Percentiles rank a stretch among this genome's conserved stretches.
Evolutionary conservation across 2,329 filamentous ascomycete species (phyloP).

Genomic region (Camillea tinctor): DNA sequence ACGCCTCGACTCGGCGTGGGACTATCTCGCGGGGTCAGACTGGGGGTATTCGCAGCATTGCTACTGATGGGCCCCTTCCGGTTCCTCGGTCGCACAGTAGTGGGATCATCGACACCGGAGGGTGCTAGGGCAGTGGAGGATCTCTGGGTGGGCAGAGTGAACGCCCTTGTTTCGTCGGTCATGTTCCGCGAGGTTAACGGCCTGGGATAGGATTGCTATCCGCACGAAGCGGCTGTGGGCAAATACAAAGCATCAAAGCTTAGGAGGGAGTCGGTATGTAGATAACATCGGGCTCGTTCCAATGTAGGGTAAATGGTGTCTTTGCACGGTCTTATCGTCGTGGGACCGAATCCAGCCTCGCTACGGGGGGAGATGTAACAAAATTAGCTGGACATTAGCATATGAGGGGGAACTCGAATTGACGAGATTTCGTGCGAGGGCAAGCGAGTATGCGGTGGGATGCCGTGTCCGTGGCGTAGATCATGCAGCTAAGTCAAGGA

Average conservation of each 20-base stretch:
- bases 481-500: slow-evolving; percentile 1
- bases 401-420: slow-evolving; percentile 5
- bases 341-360: background rate
- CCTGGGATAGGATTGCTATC: slow-evolving; percentile 22
- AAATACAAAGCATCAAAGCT: slow-evolving; percentile 25
- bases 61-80: slow-evolving; percentile 41
- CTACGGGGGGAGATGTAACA: slow-evolving; percentile 7
- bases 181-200: slow-evolving; percentile 24
- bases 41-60: slow-evolving; percentile 27
- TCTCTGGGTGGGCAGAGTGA: slow-evolving; percentile 33
- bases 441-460: background rate
- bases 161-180: slow-evolving; percentile 26
- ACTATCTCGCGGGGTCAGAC: slow-evolving; percentile 38
- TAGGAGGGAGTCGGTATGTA: slow-evolving; percentile 11
- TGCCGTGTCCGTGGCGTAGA: background rate
- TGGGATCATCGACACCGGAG: slow-evolving; percentile 41
- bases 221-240: slow-evolving; percentile 25
- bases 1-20: slow-evolving; percentile 42
- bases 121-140: slow-evolving; percentile 47
- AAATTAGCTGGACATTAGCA: slow-evolving; percentile 16
- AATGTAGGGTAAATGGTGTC: slow-evolving; percentile 1
- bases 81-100: slow-evolving; percentile 49
- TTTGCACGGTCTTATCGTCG: slow-evolving; percentile 1
- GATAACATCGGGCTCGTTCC: slow-evolving; percentile 26
- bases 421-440: slow-evolving; percentile 1